Evolutionary conservation across 176 grass and related monocot species (phyloP), one percentile per base, ranked within the genome.

Genomic region (Melocanna baccifera): DNA sequence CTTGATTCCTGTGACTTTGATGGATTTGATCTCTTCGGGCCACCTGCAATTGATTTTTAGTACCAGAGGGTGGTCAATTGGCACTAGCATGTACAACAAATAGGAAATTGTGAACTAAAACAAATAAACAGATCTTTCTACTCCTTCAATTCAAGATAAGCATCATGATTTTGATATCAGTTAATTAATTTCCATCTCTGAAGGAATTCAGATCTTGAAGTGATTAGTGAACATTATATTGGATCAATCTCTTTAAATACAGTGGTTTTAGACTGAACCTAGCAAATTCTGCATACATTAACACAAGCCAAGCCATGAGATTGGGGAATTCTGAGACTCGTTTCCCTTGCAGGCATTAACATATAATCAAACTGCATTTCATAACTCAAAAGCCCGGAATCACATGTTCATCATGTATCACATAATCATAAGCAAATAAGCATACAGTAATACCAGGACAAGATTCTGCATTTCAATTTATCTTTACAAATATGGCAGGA

Each of bases 1-100:
- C 55, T 86, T 65, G 69, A 89, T 62, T 72, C 70, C 20, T 91
- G 85, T 46, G 88, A 73, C 30, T 90, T 94, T 0, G 85, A 73
- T 20, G 89, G 87, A 4, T 80, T 94, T n/a, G 89, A 86, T 80
- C 76, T 91, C 10, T 84, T 89, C 3, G 58, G 50, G 14, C 10
- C 48, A 10, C 37, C 84, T 20, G 41, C 69, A 12, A 67, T 89
- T 51, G 89, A 89, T 64, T 86, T 91, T 64, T 90, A 59, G 72
- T 16, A 51, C 3, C 25, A 73, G 68, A 46, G 67, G 26, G 13
- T 20, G 10, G 34, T 37, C 51, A 50, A 19, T 53, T 56, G 45
- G 71, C 78, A 75, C 36, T 65, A 67, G 59, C 59, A 1, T 80
- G 57, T 12, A 79, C 5, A 87, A 42, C 53, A 73, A 40, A 40